Evolutionary conservation across 257 asterid species (phyloP), one percentile per base, ranked within the genome.

Genomic region (Plectranthus barbatus): DNA sequence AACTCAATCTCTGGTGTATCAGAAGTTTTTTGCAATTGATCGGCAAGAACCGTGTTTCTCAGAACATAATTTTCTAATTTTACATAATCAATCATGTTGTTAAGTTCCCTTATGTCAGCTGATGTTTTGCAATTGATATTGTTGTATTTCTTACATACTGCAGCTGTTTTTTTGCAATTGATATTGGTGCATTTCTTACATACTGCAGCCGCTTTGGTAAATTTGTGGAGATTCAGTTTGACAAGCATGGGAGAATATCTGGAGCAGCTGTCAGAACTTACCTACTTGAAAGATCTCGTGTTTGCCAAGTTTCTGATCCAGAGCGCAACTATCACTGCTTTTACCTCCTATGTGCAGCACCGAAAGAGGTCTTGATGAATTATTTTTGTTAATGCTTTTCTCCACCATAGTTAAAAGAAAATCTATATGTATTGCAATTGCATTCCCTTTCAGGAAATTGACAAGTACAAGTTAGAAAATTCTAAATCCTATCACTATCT

Each of bases 211-310:
- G 98, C 39, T 91, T 91, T 67, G 97, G 98, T 62, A 91, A 91
- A 77, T 91, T 91, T 74, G 98, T 91, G 62, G 98, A 91, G 90
- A 88, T 91, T 75, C 98, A 91, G 77, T 91, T 88, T 76, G 97
- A 91, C 79, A 91, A 88, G 73, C 91, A 86, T 39, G 98, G 98
- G 82, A 86, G 95, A 81, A 91, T 91, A 77, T 91, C 98, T 14
- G 98, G 98, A 76, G 98, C 98, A 47, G 97, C 98, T 54, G 83
- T 91, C 72, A 86, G 98, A 75, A 91, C 98, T 60, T 91, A 91
- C 79, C 98, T 91, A 75, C 98, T 91, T 40, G 98, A 88, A 75
- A 80, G 98, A 83, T 91, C 98, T 52, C 94, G 98, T 64, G 98
- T 91, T 71, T 88, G 97, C 84, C 98, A 91, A 84, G 68, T 91